Percentiles rank a stretch among this genome's conserved stretches.
Conservation (phyloP, 2,329 filamentous ascomycete species). For the Microascus cirrosus region DNA sequence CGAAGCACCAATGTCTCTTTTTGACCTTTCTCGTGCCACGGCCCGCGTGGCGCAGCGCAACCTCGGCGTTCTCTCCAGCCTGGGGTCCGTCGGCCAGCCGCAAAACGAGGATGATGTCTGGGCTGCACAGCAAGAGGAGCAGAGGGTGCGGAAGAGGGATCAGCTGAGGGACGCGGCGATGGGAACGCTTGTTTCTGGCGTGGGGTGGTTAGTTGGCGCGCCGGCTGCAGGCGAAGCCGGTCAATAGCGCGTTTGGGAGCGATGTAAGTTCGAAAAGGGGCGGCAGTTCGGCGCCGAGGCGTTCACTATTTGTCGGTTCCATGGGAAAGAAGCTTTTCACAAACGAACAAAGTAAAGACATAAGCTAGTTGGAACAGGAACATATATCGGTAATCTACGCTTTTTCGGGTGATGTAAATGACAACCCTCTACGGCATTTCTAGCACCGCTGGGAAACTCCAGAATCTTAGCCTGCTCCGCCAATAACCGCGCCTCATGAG, state of each 20-base stretch:
- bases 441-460: neutral
- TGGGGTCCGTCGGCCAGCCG: constrained; percentile 22
- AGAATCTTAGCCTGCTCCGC: neutral
- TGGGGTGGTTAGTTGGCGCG: constrained; percentile 49
- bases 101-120: constrained; percentile 12
- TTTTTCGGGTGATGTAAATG: neutral
- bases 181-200: constrained; percentile 54
- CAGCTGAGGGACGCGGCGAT: constrained; percentile 56
- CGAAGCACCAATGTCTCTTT: constrained; percentile 53
- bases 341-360: neutral
- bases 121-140: constrained; percentile 11
- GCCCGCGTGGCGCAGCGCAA: constrained; percentile 48
- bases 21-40: constrained; percentile 51
- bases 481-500: constrained; percentile 15
- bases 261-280: neutral
- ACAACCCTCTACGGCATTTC: neutral
- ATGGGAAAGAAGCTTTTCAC: neutral
- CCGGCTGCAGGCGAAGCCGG: constrained; percentile 3
- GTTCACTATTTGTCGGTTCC: neutral
- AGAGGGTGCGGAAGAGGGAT: constrained; percentile 52
- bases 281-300: neutral
- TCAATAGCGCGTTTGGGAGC: neutral
- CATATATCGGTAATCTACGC: neutral
- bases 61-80: constrained; percentile 40
- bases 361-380: neutral